These are phyloP conservation scores for Neurospora sp. DNA, from an alignment of 2,329 filamentous ascomycete genomes.

Conservation along the genomic window DNA sequence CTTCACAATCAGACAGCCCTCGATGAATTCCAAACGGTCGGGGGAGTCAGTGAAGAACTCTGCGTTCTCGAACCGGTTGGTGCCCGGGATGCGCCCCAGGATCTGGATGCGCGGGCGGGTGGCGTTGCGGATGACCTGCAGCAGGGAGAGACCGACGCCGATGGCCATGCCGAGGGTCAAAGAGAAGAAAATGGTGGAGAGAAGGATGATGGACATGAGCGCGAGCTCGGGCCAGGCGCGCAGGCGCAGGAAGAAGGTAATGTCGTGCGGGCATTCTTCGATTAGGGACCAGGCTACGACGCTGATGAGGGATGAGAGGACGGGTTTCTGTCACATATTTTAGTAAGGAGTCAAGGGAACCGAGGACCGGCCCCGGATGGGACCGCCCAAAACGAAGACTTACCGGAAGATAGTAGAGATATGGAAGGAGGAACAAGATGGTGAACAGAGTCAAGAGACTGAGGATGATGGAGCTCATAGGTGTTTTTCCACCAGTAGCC, in stretches of 20 bases:
- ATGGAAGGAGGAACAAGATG: slow-evolving; percentile 74
- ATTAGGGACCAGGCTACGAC: slow-evolving; percentile 92
- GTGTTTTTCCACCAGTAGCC: slow-evolving; percentile 81
- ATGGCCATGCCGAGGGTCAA: slow-evolving; percentile 88
- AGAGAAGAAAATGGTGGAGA: slow-evolving; percentile 90
- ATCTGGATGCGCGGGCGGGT: slow-evolving; percentile 95
- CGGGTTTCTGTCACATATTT: slow-evolving; percentile 60
- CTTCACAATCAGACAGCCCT: slow-evolving; percentile 90
- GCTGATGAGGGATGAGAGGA: slow-evolving; percentile 86
- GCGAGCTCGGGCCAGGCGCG: slow-evolving; percentile 75
- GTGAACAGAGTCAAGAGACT: slow-evolving; percentile 73
- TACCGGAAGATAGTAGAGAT: slow-evolving; percentile 93
- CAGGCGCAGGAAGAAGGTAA: slow-evolving; percentile 80
- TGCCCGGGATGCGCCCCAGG: slow-evolving; percentile 55
- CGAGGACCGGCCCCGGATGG: not conserved
- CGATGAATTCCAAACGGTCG: slow-evolving; percentile 72
- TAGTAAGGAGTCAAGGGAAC: slow-evolving; percentile 4
- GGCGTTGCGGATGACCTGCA: slow-evolving; percentile 82
- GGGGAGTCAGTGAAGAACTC: slow-evolving; percentile 53
- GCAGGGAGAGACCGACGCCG: slow-evolving; percentile 79
- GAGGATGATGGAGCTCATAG: slow-evolving; percentile 85
- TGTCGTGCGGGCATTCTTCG: slow-evolving; percentile 89
- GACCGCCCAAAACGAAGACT: slow-evolving; percentile 25
- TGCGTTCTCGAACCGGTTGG: slow-evolving; percentile 21
- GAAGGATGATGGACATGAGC: slow-evolving; percentile 83